phyloP scores from a whole-genome alignment of 2,329 filamentous ascomycete species.

The Scopulariopsis brevicaulis region DNA sequence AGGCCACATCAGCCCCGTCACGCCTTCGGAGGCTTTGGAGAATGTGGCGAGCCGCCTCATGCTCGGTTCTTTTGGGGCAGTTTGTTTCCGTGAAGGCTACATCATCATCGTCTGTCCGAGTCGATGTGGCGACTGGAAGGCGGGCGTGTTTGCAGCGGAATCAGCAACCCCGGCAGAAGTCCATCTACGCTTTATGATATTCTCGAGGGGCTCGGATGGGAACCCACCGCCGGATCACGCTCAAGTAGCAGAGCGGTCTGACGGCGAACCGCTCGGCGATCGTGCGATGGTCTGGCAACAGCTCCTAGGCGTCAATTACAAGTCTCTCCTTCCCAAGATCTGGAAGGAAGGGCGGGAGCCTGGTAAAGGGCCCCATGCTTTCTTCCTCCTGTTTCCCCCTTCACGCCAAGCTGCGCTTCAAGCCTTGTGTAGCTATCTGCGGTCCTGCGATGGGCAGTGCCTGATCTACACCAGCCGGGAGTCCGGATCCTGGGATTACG shows the following conservation, averaged over 20 bases:
- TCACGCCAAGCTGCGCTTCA: conserved; percentile 19
- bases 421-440: conserved; percentile 33
- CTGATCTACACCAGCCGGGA: conserved; percentile 27
- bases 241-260: background rate
- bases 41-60: conserved; percentile 21
- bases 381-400: conserved; percentile 38
- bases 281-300: conserved; percentile 12
- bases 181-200: conserved; percentile 24
- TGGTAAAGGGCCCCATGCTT: conserved; percentile 15
- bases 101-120: conserved; percentile 26
- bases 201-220: conserved; percentile 14
- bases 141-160: conserved; percentile 9
- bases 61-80: conserved; percentile 21
- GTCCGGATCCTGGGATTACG: conserved; percentile 34
- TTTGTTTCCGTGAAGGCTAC: conserved; percentile 17
- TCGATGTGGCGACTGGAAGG: conserved; percentile 20
- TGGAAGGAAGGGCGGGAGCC: background rate
- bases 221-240: conserved; percentile 1
- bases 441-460: conserved; percentile 23
- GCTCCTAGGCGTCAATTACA: conserved; percentile 19
- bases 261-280: background rate
- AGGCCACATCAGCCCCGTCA: conserved; percentile 7
- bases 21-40: conserved; percentile 10
- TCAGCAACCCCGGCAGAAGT: conserved; percentile 6
- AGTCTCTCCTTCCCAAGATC: conserved; percentile 13